phyloP scores from a whole-genome alignment of 2,329 filamentous ascomycete species.

The Colletotrichum chlorophyti region DNA sequence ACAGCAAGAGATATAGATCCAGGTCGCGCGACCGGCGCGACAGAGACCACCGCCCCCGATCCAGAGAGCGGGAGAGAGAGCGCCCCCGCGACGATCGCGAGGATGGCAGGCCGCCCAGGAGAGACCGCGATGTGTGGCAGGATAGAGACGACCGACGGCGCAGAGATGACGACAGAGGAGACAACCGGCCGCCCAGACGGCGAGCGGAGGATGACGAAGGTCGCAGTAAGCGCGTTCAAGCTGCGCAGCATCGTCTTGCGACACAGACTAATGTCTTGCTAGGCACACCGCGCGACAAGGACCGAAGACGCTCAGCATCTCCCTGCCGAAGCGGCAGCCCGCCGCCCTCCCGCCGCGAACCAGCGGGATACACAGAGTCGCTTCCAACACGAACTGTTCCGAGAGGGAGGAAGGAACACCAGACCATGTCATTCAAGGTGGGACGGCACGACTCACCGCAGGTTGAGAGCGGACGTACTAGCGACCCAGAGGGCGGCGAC shows the following conservation, averaged over 20 bases:
- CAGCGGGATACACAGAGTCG: constrained; percentile 30
- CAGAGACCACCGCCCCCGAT: constrained; percentile 32
- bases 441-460: constrained; percentile 38
- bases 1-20: constrained; percentile 40
- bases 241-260: background rate
- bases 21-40: constrained; percentile 42
- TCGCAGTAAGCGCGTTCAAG: constrained; percentile 5
- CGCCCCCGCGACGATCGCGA: constrained; percentile 44
- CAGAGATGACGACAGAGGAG: constrained; percentile 33
- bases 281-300: constrained; percentile 30
- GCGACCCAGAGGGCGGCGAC: constrained; percentile 30
- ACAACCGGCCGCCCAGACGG: constrained; percentile 32
- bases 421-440: constrained; percentile 43
- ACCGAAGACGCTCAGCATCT: constrained; percentile 46
- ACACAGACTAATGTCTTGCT: background rate
- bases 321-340: constrained; percentile 35
- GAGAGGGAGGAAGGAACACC: constrained; percentile 33
- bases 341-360: constrained; percentile 26
- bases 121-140: constrained; percentile 42
- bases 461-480: constrained; percentile 30
- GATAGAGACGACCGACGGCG: constrained; percentile 35
- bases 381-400: constrained; percentile 40
- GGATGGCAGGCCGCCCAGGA: constrained; percentile 40
- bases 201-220: constrained; percentile 30
- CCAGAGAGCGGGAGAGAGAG: constrained; percentile 43